phyloP scores from a whole-genome alignment of 257 asterid species.

The Salvia splendens region DNA sequence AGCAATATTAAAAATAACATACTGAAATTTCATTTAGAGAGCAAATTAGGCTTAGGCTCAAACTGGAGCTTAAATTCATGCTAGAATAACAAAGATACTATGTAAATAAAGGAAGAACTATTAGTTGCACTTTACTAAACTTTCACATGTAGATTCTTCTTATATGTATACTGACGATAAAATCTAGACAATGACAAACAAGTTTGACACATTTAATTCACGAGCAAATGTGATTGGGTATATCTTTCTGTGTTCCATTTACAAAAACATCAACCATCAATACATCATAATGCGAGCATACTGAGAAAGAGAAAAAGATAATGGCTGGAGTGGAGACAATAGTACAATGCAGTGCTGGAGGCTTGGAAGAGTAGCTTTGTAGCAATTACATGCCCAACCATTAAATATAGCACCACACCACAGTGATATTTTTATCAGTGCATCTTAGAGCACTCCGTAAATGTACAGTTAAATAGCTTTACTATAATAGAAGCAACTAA shows the following conservation, averaged over 20 bases:
- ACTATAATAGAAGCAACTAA: constrained; percentile 9
- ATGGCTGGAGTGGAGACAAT: neutral
- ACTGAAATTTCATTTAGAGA: constrained; percentile 27
- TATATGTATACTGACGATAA: neutral
- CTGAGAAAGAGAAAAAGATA: neutral
- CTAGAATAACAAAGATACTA: constrained; percentile 1
- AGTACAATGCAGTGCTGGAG: neutral
- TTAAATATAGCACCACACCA: neutral
- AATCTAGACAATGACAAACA: neutral
- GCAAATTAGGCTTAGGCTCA: constrained; percentile 21
- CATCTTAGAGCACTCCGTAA: constrained; percentile 13
- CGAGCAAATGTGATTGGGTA: constrained; percentile 5
- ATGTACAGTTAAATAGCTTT: neutral
- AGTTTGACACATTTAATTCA: neutral
- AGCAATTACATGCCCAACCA: constrained; percentile 20
- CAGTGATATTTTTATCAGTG: neutral
- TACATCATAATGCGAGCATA: neutral
- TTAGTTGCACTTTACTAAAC: neutral
- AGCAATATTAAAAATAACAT: constrained; percentile 25
- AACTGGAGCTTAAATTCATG: neutral
- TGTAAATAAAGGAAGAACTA: constrained; percentile 19
- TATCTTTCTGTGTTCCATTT: constrained; percentile 2
- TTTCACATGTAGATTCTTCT: neutral
- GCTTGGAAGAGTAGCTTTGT: neutral
- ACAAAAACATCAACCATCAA: neutral